Conservation (phyloP, 2,329 filamentous ascomycete genomes). For the Elsinoe batatas region DNA sequence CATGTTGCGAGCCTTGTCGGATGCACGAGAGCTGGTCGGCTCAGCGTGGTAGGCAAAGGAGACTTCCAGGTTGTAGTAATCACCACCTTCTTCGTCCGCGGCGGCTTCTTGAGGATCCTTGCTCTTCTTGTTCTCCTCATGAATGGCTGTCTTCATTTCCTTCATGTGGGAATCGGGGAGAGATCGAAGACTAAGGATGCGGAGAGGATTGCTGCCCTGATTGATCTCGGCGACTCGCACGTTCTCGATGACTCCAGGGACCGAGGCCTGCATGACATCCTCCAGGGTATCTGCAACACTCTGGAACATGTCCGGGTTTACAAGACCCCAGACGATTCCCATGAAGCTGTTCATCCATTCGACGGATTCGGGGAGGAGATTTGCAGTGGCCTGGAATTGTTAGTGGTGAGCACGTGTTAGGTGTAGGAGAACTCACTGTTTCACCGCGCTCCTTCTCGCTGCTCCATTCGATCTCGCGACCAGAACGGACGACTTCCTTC, state of each 20-base stretch:
- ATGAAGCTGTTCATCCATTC: slow-evolving; percentile 89
- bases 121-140: slow-evolving; percentile 64
- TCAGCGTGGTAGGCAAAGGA: slow-evolving; percentile 86
- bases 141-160: slow-evolving; percentile 72
- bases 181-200: slow-evolving; percentile 77
- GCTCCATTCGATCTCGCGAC: slow-evolving; percentile 76
- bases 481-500: slow-evolving; percentile 74
- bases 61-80: slow-evolving; percentile 86
- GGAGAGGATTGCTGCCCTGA: slow-evolving; percentile 81
- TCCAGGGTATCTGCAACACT: slow-evolving; percentile 84
- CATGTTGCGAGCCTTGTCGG: slow-evolving; percentile 85
- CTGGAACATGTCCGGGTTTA: slow-evolving; percentile 94
- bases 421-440: slow-evolving; percentile 42
- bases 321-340: slow-evolving; percentile 74
- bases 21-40: slow-evolving; percentile 58
- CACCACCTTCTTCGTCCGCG: slow-evolving; percentile 80
- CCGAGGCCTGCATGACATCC: slow-evolving; percentile 93
- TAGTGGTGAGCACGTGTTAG: slow-evolving; percentile 1
- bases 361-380: slow-evolving; percentile 84
- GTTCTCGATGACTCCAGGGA: slow-evolving; percentile 84
- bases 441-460: slow-evolving; percentile 77
- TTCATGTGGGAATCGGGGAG: slow-evolving; percentile 73
- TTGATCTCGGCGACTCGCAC: slow-evolving; percentile 92
- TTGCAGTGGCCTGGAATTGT: slow-evolving; percentile 56
- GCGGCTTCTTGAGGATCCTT: slow-evolving; percentile 82